Evolutionary conservation across 345 rosid species (phyloP).

Genomic region (Pelargonium nanum): DNA sequence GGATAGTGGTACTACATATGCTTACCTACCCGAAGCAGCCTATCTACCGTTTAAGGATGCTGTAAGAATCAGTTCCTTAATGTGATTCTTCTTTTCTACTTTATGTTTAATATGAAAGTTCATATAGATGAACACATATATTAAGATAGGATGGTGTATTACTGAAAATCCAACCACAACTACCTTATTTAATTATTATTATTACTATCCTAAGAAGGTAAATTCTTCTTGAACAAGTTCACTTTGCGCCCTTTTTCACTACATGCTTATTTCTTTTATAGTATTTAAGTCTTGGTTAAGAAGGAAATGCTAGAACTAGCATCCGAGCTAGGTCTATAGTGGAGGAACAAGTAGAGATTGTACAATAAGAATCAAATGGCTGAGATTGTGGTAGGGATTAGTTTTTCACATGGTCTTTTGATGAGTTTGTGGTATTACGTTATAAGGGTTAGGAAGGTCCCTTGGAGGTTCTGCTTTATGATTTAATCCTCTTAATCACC

Average conservation of each 20-base stretch:
- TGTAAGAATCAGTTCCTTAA: slow-evolving; percentile 31
- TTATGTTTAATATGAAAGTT: not conserved
- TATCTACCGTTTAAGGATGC: slow-evolving; percentile 65
- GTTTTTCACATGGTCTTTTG: not conserved
- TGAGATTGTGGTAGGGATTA: not conserved
- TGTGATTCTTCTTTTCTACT: not conserved
- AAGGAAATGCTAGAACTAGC: not conserved
- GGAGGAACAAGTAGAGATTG: not conserved
- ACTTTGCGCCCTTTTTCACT: not conserved
- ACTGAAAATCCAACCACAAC: not conserved
- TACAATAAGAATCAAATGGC: not conserved
- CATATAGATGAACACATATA: not conserved
- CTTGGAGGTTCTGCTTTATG: not conserved
- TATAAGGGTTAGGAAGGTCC: not conserved
- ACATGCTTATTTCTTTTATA: not conserved
- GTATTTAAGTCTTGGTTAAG: not conserved
- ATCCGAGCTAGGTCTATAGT: not conserved
- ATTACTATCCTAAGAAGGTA: not conserved
- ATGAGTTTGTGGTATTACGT: not conserved
- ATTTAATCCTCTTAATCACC: not conserved
- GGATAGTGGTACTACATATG: slow-evolving; percentile 89
- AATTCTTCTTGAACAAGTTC: not conserved
- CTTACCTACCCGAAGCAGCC: slow-evolving; percentile 77
- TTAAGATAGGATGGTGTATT: not conserved
- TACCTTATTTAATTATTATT: no score